These are phyloP conservation scores for Pyrenophora graminea DNA, from an alignment of 2,329 filamentous ascomycete species.

Conservation along the genomic window DNA sequence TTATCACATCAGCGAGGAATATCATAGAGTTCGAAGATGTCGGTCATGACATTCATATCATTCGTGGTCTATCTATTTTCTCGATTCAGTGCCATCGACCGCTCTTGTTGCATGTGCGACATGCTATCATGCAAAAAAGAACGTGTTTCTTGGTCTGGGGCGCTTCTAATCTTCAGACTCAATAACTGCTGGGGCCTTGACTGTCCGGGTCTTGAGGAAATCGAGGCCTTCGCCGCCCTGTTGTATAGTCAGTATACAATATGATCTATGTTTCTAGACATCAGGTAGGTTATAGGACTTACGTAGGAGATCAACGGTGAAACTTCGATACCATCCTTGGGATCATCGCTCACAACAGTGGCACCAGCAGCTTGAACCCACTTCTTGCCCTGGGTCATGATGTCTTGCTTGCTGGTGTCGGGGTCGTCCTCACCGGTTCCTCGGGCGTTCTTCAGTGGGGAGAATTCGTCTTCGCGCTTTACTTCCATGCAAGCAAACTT, in stretches of 20 bases:
- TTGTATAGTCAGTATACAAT: neutral
- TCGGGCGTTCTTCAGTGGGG: constrained; percentile 87
- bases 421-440: constrained; percentile 88
- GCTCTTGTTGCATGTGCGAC: neutral
- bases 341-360: constrained; percentile 66
- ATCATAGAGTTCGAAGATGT: neutral
- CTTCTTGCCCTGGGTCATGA: constrained; percentile 84
- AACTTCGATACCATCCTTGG: constrained; percentile 74
- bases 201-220: constrained; percentile 62
- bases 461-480: constrained; percentile 96
- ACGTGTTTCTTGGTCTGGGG: constrained; percentile 1
- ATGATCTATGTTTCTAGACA: neutral
- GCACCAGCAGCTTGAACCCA: constrained; percentile 84
- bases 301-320: constrained; percentile 95
- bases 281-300: constrained; percentile 54
- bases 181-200: constrained; percentile 67
- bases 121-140: constrained; percentile 1
- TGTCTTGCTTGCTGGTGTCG: constrained; percentile 88
- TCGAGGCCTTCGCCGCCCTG: constrained; percentile 67
- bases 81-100: neutral
- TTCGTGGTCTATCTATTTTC: constrained; percentile 15
- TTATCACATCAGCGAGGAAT: too few relatives aligned
- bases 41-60: constrained; percentile 6
- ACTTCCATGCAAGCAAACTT: constrained; percentile 98
- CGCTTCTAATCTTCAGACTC: constrained; percentile 58